phyloP scores from a whole-genome alignment of 2,329 filamentous ascomycete genomes.

The Talaromyces islandicus region DNA sequence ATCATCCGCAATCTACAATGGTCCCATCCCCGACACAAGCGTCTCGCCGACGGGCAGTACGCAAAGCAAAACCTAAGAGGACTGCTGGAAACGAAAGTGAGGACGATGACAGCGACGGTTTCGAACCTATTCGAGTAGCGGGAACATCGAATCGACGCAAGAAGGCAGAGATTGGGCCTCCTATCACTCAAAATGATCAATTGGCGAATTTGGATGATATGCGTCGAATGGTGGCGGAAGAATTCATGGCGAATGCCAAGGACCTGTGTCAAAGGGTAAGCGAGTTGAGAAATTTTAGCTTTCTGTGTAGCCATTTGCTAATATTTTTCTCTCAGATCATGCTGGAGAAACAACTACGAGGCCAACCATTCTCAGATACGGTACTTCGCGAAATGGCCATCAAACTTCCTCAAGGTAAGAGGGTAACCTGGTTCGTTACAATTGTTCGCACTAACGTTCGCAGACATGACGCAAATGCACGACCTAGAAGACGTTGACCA shows the following conservation, averaged over 20 bases:
- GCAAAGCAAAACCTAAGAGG: slow-evolving; percentile 16
- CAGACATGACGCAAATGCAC: slow-evolving; percentile 34
- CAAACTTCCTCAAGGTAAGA: slow-evolving; percentile 37
- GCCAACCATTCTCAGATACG: slow-evolving; percentile 41
- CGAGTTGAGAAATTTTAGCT: neutral
- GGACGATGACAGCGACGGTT: slow-evolving; percentile 36
- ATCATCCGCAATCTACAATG: slow-evolving; percentile 58
- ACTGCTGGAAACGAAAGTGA: slow-evolving; percentile 24
- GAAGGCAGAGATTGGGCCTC: slow-evolving; percentile 33
- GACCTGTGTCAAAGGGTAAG: slow-evolving; percentile 36
- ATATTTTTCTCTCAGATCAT: slow-evolving; percentile 29
- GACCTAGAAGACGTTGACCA: slow-evolving; percentile 37
- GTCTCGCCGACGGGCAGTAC: slow-evolving; percentile 29
- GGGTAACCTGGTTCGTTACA: neutral
- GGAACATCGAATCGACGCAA: slow-evolving; percentile 24
- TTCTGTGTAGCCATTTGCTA: neutral
- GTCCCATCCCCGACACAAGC: slow-evolving; percentile 59
- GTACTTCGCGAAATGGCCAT: slow-evolving; percentile 45
- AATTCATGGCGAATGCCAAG: slow-evolving; percentile 42
- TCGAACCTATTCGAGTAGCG: slow-evolving; percentile 34
- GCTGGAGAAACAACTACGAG: slow-evolving; percentile 38
- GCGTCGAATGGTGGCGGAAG: slow-evolving; percentile 41
- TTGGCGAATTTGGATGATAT: slow-evolving; percentile 37
- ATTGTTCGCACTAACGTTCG: slow-evolving; percentile 11
- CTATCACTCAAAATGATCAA: slow-evolving; percentile 40